A percentile compares a stretch with the other conserved stretches of the same genome.
phyloP scores from a whole-genome alignment of 2,329 filamentous ascomycete species.

The Botrytis porri region DNA sequence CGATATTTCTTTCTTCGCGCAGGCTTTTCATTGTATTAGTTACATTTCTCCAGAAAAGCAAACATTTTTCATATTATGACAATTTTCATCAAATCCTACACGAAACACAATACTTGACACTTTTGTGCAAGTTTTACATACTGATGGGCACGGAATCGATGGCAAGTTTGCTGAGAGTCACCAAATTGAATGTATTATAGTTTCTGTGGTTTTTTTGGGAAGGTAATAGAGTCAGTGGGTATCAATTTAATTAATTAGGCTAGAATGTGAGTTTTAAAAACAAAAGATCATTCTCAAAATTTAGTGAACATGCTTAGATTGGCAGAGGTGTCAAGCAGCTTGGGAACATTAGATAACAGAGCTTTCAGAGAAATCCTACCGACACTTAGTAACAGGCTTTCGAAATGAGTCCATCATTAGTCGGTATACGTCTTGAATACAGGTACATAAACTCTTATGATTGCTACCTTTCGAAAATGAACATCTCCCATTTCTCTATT shows the following conservation, averaged over 20 bases:
- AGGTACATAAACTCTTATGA: not conserved
- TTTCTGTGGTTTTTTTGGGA: constrained; percentile 7
- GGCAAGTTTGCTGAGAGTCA: constrained; percentile 11
- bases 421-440: not conserved
- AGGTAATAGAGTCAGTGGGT: not conserved
- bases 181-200: constrained; percentile 8
- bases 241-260: constrained; percentile 5
- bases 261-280: not conserved
- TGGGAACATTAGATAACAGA: not conserved
- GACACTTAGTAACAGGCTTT: not conserved
- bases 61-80: not conserved
- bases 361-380: not conserved
- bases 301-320: not conserved
- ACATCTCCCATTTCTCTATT: not conserved
- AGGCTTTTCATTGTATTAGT: constrained; percentile 9
- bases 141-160: not conserved
- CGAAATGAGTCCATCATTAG: not conserved
- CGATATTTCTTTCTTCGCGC: not conserved
- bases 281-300: not conserved
- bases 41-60: constrained; percentile 13
- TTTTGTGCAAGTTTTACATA: constrained; percentile 10
- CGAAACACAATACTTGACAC: not conserved
- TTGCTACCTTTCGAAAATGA: not conserved
- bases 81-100: not conserved
- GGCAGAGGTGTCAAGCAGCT: not conserved